Percentiles rank a stretch among this genome's conserved stretches.
These are phyloP conservation scores for Alternaria alternata DNA, from an alignment of 2,329 filamentous ascomycete genomes.

Conservation along the genomic window DNA sequence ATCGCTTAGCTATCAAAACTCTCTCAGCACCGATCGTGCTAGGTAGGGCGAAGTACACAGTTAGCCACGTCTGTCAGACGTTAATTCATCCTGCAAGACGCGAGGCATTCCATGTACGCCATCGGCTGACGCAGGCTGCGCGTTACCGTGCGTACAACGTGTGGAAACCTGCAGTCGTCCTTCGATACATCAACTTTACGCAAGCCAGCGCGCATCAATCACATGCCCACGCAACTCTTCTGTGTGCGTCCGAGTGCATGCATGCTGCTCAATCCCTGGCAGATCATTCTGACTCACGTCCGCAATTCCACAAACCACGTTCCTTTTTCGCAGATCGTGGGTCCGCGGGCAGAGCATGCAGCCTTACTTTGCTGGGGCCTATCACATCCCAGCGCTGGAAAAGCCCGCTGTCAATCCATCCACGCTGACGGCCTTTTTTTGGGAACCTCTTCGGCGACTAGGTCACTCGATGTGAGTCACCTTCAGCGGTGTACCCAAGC, in stretches of 20 bases:
- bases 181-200: conserved; percentile 27
- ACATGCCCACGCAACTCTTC: conserved; percentile 33
- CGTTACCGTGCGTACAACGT: conserved; percentile 18
- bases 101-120: conserved; percentile 12
- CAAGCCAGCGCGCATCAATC: conserved; percentile 32
- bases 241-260: conserved; percentile 12
- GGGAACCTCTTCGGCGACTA: conserved; percentile 1
- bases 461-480: conserved; percentile 20
- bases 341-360: conserved; percentile 6
- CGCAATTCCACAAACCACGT: conserved; percentile 33
- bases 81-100: conserved; percentile 10
- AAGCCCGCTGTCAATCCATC: conserved; percentile 1
- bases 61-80: conserved; percentile 5
- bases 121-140: conserved; percentile 16
- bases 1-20: conserved; percentile 3
- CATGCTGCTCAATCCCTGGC: conserved; percentile 23
- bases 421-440: conserved; percentile 1
- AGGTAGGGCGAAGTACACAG: conserved; percentile 1
- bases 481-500: conserved; percentile 23
- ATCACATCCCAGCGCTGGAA: conserved; percentile 2
- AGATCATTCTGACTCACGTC: conserved; percentile 29
- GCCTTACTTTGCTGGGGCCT: conserved; percentile 10
- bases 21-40: conserved; percentile 1
- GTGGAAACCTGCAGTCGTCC: conserved; percentile 30
- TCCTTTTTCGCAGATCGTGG: conserved; percentile 20